Conservation (phyloP, 192 early-diverging fungal genomes). For the Rhizoclosmatium sp. region DNA sequence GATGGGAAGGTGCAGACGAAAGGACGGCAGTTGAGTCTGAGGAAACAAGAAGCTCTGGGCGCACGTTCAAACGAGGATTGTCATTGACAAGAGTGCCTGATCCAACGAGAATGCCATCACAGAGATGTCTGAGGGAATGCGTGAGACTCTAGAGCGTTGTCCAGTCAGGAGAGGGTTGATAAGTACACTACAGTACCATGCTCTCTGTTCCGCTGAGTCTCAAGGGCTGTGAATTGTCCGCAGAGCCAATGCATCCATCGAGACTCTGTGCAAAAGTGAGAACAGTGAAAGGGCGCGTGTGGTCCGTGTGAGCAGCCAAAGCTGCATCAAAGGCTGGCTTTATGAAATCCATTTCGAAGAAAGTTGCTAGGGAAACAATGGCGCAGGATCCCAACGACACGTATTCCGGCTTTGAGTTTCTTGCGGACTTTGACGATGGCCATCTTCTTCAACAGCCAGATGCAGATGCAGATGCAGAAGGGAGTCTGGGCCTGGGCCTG, state of each 20-base stretch:
- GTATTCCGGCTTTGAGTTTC: no score
- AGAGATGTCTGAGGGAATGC: constrained; percentile 55
- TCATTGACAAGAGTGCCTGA: constrained; percentile 80
- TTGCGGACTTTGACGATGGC: no score
- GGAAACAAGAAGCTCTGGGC: not conserved
- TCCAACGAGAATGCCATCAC: constrained; percentile 86
- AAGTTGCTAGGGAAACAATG: no score
- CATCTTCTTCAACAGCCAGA: no score
- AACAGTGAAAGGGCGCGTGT: constrained; percentile 61
- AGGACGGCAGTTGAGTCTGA: not conserved
- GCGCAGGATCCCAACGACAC: no score
- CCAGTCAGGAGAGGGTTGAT: not conserved
- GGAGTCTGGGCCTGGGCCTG: no score
- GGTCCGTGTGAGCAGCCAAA: no score
- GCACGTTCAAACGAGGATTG: constrained; percentile 71
- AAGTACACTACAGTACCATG: constrained; percentile 49
- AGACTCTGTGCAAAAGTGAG: constrained; percentile 87
- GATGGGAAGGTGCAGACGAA: not conserved
- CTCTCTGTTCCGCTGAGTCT: constrained; percentile 73
- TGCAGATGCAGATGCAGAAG: no score
- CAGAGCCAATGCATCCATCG: constrained; percentile 74
- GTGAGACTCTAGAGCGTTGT: not conserved
- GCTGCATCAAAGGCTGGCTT: no score
- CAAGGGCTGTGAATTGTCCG: constrained; percentile 57
- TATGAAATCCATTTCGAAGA: no score